Evolutionary conservation across 176 grass and related monocot species (phyloP), one percentile per base, ranked within the genome.

Genomic region (Areca catechu): DNA sequence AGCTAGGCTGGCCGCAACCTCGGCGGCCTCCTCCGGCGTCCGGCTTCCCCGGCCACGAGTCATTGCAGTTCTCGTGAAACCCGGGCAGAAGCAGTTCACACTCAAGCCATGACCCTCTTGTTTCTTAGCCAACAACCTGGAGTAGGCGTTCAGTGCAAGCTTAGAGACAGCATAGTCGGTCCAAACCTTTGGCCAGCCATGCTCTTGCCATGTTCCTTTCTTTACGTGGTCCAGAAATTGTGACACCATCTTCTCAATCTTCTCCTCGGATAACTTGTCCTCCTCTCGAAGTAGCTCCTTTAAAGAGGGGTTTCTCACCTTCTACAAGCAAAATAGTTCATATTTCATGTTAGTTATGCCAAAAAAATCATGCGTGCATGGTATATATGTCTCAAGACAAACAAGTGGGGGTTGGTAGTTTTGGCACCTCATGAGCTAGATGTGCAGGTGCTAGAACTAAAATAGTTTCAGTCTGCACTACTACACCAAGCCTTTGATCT

Each of bases 91-190:
- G 61, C 89, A 85, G 53, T 88, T 96, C 17, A 90, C 67, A 21
- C 86, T 85, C 59, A 86, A 58, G 19, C 77, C 77, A 16, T 24
- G 60, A 20, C 74, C 60, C 56, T 84, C 53, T 19, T 86, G 73
- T 20, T 77, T 71, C 74, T 66, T 79, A 52, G 91, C 86, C 71
- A 96, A 69, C 48, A 87, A 53, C 64, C 83, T 72, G 1, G 91
- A 76, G 74, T 96, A 96, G 29, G 91, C 91, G 61, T 90, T 96
- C 3, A 96, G 76, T 19, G 86, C 86, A 16, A 96, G 86, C 83
- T 96, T 96, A 17, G 91, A 96, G 14, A 96, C 86, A 0, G 91
- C 57, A 60, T 96, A 96, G 77, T 96, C 86, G 16, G 91, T 96
- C 91, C 91, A 96, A 56, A 90, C 83, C 71, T 76, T 74, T 34